Evolutionary conservation across 2,329 filamentous ascomycete species (phyloP).

Genomic region (Aureobasidium namibiae): DNA sequence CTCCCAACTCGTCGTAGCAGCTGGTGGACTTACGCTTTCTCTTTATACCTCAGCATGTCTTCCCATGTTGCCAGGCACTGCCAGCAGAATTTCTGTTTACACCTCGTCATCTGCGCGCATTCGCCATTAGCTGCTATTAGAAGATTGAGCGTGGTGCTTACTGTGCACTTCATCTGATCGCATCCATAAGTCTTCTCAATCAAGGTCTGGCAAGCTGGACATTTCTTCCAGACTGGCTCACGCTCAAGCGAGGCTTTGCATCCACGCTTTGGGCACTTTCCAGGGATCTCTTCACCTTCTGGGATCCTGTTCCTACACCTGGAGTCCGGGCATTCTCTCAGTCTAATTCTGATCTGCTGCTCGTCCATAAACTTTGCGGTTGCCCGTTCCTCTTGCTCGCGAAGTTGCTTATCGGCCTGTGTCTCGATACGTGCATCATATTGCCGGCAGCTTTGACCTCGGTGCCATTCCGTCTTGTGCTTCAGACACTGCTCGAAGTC

Average conservation of each 20-base stretch:
- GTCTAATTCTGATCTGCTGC: constrained; percentile 21
- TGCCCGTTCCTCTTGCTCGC: constrained; percentile 17
- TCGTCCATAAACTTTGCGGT: constrained; percentile 12
- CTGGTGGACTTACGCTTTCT: not conserved
- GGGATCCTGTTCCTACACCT: not conserved
- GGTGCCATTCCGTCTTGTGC: constrained; percentile 31
- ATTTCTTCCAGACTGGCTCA: not conserved
- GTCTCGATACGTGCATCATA: constrained; percentile 28
- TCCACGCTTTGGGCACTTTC: constrained; percentile 17
- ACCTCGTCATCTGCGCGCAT: constrained; percentile 14
- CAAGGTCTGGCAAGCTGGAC: constrained; percentile 1
- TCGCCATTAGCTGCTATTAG: not conserved
- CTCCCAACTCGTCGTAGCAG: too few relatives aligned
- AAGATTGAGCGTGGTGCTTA: not conserved
- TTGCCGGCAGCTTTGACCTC: constrained; percentile 30
- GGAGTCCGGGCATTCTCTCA: constrained; percentile 30
- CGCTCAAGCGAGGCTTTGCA: not conserved
- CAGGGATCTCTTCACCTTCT: constrained; percentile 33
- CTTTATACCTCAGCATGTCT: not conserved
- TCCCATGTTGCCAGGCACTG: constrained; percentile 26
- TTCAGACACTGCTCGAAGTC: constrained; percentile 28
- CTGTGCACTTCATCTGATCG: constrained; percentile 32
- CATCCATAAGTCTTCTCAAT: constrained; percentile 24
- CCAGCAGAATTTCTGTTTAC: constrained; percentile 35
- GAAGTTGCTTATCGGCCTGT: constrained; percentile 16